Conservation (phyloP, 106 monocot species). For the Apostasia ramifera region DNA sequence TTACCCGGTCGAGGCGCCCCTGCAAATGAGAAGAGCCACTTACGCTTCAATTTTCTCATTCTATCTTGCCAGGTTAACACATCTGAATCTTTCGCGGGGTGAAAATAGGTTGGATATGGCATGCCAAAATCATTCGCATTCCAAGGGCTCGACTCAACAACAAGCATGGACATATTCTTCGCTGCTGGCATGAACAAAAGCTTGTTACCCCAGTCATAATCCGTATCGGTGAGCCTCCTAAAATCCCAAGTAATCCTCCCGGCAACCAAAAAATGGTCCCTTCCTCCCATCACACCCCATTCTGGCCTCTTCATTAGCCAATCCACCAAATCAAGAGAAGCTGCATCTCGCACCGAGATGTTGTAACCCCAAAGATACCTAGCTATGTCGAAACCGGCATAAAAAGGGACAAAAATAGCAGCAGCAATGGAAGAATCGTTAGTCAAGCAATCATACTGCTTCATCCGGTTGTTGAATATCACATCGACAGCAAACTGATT, state of each 20-base stretch:
- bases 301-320: slow-evolving; percentile 78
- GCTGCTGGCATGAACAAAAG: slow-evolving; percentile 65
- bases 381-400: slow-evolving; percentile 78
- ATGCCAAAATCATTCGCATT: slow-evolving; percentile 51
- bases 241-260: slow-evolving; percentile 87
- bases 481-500: slow-evolving; percentile 85
- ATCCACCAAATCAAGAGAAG: slow-evolving; percentile 54
- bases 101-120: slow-evolving; percentile 69
- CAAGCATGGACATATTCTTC: slow-evolving; percentile 69
- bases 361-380: slow-evolving; percentile 72
- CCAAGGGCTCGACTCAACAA: slow-evolving; percentile 72
- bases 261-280: slow-evolving; percentile 75
- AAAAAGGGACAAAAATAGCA: slow-evolving; percentile 84
- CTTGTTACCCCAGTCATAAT: slow-evolving; percentile 64
- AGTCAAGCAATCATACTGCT: slow-evolving; percentile 87
- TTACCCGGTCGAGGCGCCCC: slow-evolving; percentile 41
- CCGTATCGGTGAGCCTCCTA: slow-evolving; percentile 40
- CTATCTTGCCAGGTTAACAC: slow-evolving; percentile 47
- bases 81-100: slow-evolving; percentile 39
- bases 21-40: slow-evolving; percentile 61
- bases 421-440: slow-evolving; percentile 74
- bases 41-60: slow-evolving; percentile 34
- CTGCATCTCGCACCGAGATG: slow-evolving; percentile 50
- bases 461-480: slow-evolving; percentile 82
- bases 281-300: slow-evolving; percentile 73